Evolutionary conservation across 257 asterid genomes (phyloP).

Genomic region (Gentiana dahurica): DNA sequence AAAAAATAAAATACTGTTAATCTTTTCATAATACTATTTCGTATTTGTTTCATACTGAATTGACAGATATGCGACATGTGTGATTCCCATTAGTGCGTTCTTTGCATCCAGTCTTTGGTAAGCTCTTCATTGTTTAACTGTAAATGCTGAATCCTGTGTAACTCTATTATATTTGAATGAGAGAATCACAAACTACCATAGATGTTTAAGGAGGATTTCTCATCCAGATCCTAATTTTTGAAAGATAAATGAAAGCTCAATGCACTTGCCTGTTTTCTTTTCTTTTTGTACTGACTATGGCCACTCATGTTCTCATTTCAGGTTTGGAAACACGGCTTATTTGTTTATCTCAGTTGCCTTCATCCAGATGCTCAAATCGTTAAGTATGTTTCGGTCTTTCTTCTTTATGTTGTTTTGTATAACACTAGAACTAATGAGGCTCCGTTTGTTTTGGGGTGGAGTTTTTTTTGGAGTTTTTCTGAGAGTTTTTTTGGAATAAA

Average conservation of each 20-base stretch:
- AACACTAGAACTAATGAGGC: conserved; percentile 12
- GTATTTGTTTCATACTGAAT: conserved; percentile 14
- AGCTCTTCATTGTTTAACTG: conserved; percentile 13
- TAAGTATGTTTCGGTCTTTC: conserved; percentile 45
- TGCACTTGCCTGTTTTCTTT: neutral
- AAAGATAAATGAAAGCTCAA: neutral
- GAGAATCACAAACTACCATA: no score
- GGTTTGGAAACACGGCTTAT: conserved; percentile 99
- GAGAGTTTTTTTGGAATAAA: no score
- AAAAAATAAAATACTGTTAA: conserved; percentile 1
- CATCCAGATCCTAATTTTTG: neutral
- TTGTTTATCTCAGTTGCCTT: conserved; percentile 94
- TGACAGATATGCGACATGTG: conserved; percentile 94
- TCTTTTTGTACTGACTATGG: conserved; percentile 8
- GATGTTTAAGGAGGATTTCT: neutral
- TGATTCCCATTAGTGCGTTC: conserved; percentile 93
- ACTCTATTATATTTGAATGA: no score
- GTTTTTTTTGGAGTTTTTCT: no score
- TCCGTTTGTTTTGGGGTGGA: no score
- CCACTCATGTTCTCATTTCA: conserved; percentile 19
- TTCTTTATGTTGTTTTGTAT: conserved; percentile 6
- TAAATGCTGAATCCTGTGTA: neutral
- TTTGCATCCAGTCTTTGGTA: conserved; percentile 88
- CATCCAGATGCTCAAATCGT: conserved; percentile 99
- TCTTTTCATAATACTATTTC: neutral